Evolutionary conservation across 2,329 filamentous ascomycete genomes (phyloP), one percentile per base, ranked within the genome.

Genomic region (Diaporthe capsici): DNA sequence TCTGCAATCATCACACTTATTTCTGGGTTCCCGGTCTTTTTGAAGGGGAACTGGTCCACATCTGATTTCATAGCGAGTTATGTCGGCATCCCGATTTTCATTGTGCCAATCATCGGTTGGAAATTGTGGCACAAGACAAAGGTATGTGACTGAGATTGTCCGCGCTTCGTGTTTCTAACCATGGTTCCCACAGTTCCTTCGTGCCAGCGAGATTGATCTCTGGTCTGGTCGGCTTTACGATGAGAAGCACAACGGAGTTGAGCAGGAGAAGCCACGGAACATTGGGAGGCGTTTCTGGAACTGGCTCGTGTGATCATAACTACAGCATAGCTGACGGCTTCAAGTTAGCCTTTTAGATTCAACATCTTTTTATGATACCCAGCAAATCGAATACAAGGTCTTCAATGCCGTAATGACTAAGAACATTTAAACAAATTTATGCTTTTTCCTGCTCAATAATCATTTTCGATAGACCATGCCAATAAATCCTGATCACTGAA

Each of bases 191-290:
- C 22, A 75, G 75, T 76, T 75, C 8, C 25, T 76, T 13, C 61
- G 55, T 17, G 75, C 75, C 20, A 71, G 28, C 28, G 85, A 92
- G 28, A 86, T 92, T 28, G 91, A 93, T 78, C 85, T 90, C 5
- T 78, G 87, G 72, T 90, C 89, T 1, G 91, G 91, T 49, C 73
- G 75, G 20, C 55, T 76, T 20, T 76, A 76, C 44, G 70, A 63
- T 17, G 49, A 74, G 28, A 71, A 42, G 7, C 55, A 73, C n/a
- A 39, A 34, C 2, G 73, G 67, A 12, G n/a, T 51, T 20, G 73
- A 28, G 49, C 34, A 75, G 28, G 61, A 75, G 22, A 53, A 71
- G 49, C 73, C 53, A 31, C 61, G 42, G 42, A 68, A 58, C 47
- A 42, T 72, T 37, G 58, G 63, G 55, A 75, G 63, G 75, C 75